Evolutionary conservation across 179 eudicot genomes (phyloP).

Genomic region (Beta lomatogona): DNA sequence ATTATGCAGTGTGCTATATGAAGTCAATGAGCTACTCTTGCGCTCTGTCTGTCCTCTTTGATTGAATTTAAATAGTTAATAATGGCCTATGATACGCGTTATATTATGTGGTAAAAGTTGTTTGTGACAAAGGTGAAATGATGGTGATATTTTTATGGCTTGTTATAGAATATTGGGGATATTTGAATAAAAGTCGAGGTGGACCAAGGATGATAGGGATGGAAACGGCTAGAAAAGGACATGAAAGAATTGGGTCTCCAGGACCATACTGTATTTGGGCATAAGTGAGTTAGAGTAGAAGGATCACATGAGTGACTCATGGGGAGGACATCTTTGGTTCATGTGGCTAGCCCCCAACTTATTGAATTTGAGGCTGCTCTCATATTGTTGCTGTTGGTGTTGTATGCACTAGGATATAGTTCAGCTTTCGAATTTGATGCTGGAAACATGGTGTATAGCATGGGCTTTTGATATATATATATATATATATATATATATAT

Average conservation of each 20-base stretch:
- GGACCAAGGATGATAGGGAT: background rate
- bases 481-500: no score
- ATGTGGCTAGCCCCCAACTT: background rate
- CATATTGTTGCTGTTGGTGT: background rate
- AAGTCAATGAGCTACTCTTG: slow-evolving; percentile 1
- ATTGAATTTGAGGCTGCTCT: background rate
- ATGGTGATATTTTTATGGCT: background rate
- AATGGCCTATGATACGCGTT: background rate
- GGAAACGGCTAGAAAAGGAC: background rate
- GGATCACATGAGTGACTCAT: background rate
- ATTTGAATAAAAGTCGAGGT: background rate
- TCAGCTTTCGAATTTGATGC: background rate
- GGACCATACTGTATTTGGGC: background rate
- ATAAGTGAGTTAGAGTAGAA: background rate
- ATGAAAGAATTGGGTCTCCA: background rate
- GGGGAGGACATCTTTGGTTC: background rate
- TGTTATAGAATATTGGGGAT: background rate
- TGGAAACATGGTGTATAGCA: background rate
- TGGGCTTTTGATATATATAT: background rate
- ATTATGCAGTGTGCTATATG: background rate
- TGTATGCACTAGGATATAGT: background rate
- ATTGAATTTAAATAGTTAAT: no score
- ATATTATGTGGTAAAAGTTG: background rate
- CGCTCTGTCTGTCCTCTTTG: background rate
- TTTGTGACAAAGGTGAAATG: background rate